These are phyloP conservation scores for Alopecurus myosuroides DNA, from an alignment of 176 grass and related monocot genomes.

Conservation along the genomic window DNA sequence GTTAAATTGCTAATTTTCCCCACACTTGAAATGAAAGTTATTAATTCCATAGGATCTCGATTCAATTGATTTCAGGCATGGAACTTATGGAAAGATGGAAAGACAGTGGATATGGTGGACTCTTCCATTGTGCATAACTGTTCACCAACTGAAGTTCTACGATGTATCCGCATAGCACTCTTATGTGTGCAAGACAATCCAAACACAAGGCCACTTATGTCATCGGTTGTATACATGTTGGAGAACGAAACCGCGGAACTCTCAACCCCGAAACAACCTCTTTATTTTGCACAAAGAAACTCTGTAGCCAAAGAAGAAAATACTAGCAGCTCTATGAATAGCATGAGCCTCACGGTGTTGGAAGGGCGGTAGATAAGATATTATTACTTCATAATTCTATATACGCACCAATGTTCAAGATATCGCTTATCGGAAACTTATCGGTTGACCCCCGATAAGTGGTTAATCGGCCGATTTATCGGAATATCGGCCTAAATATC, in stretches of 20 bases:
- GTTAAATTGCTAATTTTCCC: background rate
- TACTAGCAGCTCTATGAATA: conserved; percentile 18
- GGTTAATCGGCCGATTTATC: too few relatives aligned
- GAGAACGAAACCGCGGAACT: conserved; percentile 22
- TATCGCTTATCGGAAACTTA: too few relatives aligned
- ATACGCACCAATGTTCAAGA: too few relatives aligned
- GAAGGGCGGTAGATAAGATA: background rate
- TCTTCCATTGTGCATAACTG: conserved; percentile 5
- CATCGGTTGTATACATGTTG: conserved; percentile 42
- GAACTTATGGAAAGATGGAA: conserved; percentile 49
- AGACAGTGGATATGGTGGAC: conserved; percentile 33
- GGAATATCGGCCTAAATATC: too few relatives aligned
- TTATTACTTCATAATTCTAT: background rate
- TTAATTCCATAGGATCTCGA: background rate
- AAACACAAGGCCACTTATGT: conserved; percentile 45
- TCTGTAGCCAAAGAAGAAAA: background rate
- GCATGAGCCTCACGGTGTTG: conserved; percentile 7
- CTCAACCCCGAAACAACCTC: conserved; percentile 22
- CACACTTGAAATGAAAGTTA: background rate
- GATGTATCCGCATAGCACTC: conserved; percentile 42
- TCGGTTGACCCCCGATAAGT: too few relatives aligned
- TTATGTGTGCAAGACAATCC: conserved; percentile 59
- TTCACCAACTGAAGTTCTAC: conserved; percentile 17
- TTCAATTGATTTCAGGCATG: conserved; percentile 37
- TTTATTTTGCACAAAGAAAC: conserved; percentile 30